phyloP scores from a whole-genome alignment of 768 basidiomycete genomes.

The Phaeotremella skinneri region DNA sequence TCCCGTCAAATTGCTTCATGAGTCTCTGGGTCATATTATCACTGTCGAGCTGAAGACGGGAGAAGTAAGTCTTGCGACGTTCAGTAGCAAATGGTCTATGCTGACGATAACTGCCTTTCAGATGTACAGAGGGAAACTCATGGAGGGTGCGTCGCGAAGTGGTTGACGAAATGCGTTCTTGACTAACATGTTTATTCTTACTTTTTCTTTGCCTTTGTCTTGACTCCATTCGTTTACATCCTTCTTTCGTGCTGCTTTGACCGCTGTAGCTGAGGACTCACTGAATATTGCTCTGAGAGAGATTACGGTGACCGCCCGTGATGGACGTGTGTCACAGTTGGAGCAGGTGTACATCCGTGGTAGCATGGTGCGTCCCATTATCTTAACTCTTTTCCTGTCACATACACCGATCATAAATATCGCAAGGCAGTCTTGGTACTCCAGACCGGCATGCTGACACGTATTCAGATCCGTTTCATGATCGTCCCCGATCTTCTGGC shows the following conservation, averaged over 20 bases:
- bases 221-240: conserved; percentile 4
- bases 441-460: neutral
- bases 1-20: conserved; percentile 93
- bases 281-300: conserved; percentile 93
- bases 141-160: conserved; percentile 68
- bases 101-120: conserved; percentile 21
- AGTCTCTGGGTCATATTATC: conserved; percentile 91
- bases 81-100: neutral
- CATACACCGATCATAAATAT: neutral
- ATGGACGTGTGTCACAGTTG: conserved; percentile 96
- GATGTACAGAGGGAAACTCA: conserved; percentile 91
- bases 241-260: conserved; percentile 7
- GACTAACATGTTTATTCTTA: no score
- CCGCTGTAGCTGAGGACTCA: conserved; percentile 86
- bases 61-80: conserved; percentile 57
- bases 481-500: conserved; percentile 99
- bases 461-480: conserved; percentile 68
- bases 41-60: conserved; percentile 99
- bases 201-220: neutral
- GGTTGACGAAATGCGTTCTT: neutral
- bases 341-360: conserved; percentile 99
- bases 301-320: conserved; percentile 94
- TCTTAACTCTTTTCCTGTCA: no score
- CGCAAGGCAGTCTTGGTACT: neutral
- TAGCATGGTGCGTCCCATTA: conserved; percentile 68